Base-by-base conservation (phyloP, 805 yeast genomes). In the Kuraishia ogatae region DNA sequence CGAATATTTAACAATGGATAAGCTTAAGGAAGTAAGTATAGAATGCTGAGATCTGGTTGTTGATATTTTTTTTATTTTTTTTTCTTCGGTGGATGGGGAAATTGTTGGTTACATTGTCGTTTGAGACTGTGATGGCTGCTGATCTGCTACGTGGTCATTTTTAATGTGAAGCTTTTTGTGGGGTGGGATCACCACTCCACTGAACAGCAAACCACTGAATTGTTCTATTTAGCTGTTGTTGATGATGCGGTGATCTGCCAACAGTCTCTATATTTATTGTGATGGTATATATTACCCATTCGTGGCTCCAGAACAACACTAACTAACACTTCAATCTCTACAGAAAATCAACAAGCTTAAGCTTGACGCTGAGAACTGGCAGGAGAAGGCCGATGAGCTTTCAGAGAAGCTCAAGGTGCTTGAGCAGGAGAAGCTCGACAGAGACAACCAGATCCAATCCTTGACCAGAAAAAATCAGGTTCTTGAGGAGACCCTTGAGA, bases 301-400 rank as follows among this genome's bases (percentile, higher is more conserved):
- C n/a, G n/a, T n/a, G n/a, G n/a, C n/a, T n/a, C n/a, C n/a, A n/a
- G n/a, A n/a, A 8, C n/a, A 20, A 7, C 22, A n/a, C 46, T 48
- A 26, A 15, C 17, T 15, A 51, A 23, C 2, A 43, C 39, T 7
- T 50, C 23, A 19, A 28, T 46, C 19, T 21, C 11, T 19, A 28
- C 60, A 89, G 96, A 91, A 90, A 82, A 78, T 91, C 77, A 85
- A 78, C 80, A 84, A 84, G 74, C 84, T 94, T 73, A 92, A 93
- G 76, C 79, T 89, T 66, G 98, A 94, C 71, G 93, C 97, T 62
- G 99, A 94, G 78, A 79, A 86, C 65, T 96, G 99, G 90, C 97
- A 93, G 78, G 97, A 90, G 72, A 89, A 91, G 79, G 85, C 94
- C 58, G 99, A 94, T 68, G 97, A 89, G 66, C 81, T 88, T 66